These are phyloP conservation scores for Fusarium poae DNA, from an alignment of 2,329 filamentous ascomycete species.

Conservation along the genomic window DNA sequence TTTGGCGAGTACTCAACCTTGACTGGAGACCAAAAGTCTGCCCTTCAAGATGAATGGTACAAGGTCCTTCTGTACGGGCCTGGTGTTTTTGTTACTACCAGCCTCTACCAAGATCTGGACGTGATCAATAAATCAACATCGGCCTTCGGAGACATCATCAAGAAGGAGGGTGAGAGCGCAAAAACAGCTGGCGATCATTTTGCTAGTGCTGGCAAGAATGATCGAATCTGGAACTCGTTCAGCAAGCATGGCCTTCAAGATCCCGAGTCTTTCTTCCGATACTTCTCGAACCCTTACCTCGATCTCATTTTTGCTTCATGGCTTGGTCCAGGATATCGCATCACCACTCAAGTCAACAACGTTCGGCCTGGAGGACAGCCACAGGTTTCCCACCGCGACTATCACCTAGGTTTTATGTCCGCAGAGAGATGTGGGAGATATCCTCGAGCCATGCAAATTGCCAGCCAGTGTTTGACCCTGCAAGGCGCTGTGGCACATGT, in stretches of 20 bases:
- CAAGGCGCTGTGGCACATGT: slow-evolving; percentile 74
- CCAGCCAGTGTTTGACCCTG: slow-evolving; percentile 69
- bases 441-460: slow-evolving; percentile 65
- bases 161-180: slow-evolving; percentile 54
- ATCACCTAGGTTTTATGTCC: slow-evolving; percentile 74
- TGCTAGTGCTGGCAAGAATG: slow-evolving; percentile 66
- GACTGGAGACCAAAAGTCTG: slow-evolving; percentile 40
- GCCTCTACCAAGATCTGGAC: slow-evolving; percentile 60
- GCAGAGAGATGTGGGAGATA: slow-evolving; percentile 60
- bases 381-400: slow-evolving; percentile 72
- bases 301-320: slow-evolving; percentile 65
- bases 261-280: slow-evolving; percentile 65
- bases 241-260: slow-evolving; percentile 69
- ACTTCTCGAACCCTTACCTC: slow-evolving; percentile 73
- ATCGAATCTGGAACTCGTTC: slow-evolving; percentile 76
- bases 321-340: slow-evolving; percentile 70
- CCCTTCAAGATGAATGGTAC: slow-evolving; percentile 72
- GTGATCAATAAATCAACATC: slow-evolving; percentile 62
- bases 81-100: slow-evolving; percentile 69
- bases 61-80: slow-evolving; percentile 68
- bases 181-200: slow-evolving; percentile 70
- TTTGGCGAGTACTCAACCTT: slow-evolving; percentile 54
- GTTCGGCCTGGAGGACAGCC: slow-evolving; percentile 70
- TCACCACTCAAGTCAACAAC: slow-evolving; percentile 74
- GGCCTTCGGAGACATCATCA: slow-evolving; percentile 64